Conservation (phyloP, 768 basidiomycete genomes). For the Leccinum boreale region DNA sequence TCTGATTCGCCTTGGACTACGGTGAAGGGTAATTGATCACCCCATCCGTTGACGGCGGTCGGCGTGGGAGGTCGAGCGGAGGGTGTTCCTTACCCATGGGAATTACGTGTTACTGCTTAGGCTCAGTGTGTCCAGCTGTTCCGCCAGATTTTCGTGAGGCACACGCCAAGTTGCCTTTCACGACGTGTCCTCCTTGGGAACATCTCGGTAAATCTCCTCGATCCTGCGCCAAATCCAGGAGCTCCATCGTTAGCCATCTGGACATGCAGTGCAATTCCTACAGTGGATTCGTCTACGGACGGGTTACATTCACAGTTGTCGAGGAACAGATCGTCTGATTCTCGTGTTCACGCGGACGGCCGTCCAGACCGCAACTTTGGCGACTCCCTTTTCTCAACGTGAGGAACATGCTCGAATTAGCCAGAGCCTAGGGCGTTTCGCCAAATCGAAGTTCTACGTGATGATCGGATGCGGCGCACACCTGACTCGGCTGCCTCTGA, state of each 20-base stretch:
- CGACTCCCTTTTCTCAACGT: constrained; percentile 9
- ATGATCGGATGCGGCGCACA: neutral
- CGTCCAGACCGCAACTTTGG: constrained; percentile 11
- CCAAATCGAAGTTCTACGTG: neutral
- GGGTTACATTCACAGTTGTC: constrained; percentile 1
- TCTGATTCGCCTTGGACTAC: constrained; percentile 5
- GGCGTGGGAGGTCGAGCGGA: constrained; percentile 12
- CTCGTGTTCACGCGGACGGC: constrained; percentile 6
- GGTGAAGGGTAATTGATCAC: constrained; percentile 8
- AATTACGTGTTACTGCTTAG: constrained; percentile 10
- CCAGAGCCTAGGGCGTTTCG: neutral
- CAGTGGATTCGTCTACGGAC: neutral
- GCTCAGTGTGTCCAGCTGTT: constrained; percentile 1
- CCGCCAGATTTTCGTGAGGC: constrained; percentile 26
- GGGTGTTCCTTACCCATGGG: constrained; percentile 5
- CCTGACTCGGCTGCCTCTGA: neutral
- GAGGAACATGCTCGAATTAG: neutral
- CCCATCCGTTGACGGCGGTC: constrained; percentile 1
- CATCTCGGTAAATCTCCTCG: constrained; percentile 21
- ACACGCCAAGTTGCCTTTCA: constrained; percentile 5
- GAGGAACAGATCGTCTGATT: constrained; percentile 12
- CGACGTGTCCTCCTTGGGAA: constrained; percentile 25
- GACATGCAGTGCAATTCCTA: neutral
- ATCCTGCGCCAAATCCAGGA: neutral
- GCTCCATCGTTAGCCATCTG: constrained; percentile 1